These are phyloP conservation scores for Lasiosphaeria hispida DNA, from an alignment of 495 filamentous ascomycete species.

Conservation along the genomic window DNA sequence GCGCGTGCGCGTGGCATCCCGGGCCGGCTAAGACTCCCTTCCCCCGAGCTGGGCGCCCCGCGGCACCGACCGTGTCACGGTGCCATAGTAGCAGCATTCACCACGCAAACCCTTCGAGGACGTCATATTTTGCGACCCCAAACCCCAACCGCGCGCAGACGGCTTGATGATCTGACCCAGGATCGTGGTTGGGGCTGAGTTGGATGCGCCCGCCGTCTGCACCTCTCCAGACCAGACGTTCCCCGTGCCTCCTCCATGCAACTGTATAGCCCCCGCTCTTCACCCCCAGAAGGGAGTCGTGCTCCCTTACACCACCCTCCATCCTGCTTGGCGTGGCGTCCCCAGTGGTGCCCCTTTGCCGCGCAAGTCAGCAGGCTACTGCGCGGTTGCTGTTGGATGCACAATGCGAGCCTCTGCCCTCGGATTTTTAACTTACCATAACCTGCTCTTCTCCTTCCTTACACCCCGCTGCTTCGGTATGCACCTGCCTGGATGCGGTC, in stretches of 20 bases:
- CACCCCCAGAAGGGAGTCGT: no score
- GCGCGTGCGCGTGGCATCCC: neutral
- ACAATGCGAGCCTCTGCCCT: no score
- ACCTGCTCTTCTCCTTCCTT: no score
- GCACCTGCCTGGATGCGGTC: no score
- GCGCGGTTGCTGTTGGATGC: no score
- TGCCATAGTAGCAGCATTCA: no score
- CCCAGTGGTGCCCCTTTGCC: conserved; percentile 2
- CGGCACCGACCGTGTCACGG: no score
- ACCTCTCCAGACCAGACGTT: conserved; percentile 1
- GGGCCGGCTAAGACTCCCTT: no score
- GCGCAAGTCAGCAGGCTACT: neutral
- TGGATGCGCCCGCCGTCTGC: conserved; percentile 7
- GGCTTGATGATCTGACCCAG: conserved; percentile 22
- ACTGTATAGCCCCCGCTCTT: neutral
- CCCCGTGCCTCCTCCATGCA: conserved; percentile 7
- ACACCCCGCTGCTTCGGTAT: no score
- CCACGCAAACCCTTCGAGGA: neutral
- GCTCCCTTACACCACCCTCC: no score
- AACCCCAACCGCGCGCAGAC: neutral
- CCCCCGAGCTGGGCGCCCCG: no score
- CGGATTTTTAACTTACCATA: no score
- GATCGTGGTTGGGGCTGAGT: conserved; percentile 22
- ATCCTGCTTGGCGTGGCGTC: neutral
- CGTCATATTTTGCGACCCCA: conserved; percentile 12